Evolutionary conservation across 768 basidiomycete genomes (phyloP).

Genomic region (Leucocoprinus sp.): DNA sequence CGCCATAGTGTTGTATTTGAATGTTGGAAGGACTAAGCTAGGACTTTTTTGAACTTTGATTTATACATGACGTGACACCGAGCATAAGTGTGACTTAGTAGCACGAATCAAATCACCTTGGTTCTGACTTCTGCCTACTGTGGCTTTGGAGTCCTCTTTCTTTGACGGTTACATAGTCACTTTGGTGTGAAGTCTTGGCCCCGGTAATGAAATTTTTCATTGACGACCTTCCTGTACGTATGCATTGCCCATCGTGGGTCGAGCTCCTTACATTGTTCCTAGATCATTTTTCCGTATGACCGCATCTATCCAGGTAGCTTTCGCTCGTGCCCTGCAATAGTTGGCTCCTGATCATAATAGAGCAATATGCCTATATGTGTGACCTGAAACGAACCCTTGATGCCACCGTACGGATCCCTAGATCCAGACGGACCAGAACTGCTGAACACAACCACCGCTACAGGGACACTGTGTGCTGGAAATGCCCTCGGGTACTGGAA

Average conservation of each 20-base stretch:
- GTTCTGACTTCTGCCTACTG: too few species aligned
- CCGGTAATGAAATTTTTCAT: slow-evolving; percentile 70
- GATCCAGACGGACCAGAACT: neutral
- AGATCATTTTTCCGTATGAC: slow-evolving; percentile 92
- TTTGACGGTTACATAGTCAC: neutral
- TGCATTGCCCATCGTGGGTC: neutral
- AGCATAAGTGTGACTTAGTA: neutral
- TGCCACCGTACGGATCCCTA: slow-evolving; percentile 54
- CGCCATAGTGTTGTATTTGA: too few species aligned
- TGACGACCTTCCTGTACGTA: slow-evolving; percentile 67
- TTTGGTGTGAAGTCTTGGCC: neutral
- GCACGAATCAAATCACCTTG: too few species aligned
- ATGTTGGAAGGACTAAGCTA: too few species aligned
- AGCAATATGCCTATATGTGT: slow-evolving; percentile 99
- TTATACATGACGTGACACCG: too few species aligned
- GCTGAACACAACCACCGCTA: slow-evolving; percentile 4
- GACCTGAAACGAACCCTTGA: slow-evolving; percentile 96
- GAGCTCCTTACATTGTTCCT: slow-evolving; percentile 4
- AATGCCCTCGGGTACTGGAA: slow-evolving; percentile 99
- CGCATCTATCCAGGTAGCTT: slow-evolving; percentile 86
- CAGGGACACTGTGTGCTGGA: slow-evolving; percentile 99
- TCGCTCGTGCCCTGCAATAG: slow-evolving; percentile 5
- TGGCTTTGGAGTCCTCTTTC: too few species aligned
- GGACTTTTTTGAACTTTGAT: too few species aligned
- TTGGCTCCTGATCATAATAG: slow-evolving; percentile 31